phyloP scores from a whole-genome alignment of 495 filamentous ascomycete species.

The Neurospora discreta region DNA sequence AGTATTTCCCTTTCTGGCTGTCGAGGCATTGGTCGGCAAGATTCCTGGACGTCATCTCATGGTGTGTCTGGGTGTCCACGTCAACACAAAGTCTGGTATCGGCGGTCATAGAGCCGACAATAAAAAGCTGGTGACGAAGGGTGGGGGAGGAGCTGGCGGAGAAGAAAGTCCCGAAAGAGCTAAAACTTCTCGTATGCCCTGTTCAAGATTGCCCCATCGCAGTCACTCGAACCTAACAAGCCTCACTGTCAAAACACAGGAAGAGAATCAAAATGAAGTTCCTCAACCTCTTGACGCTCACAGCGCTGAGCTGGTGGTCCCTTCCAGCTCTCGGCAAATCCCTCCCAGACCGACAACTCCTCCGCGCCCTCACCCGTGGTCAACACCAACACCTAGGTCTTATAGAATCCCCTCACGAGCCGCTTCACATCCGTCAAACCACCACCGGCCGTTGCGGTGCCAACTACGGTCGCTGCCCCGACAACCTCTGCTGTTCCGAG shows the following conservation, averaged over 20 bases:
- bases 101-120: neutral
- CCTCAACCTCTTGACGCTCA: neutral
- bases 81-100: neutral
- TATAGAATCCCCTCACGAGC: no score
- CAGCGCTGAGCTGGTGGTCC: neutral
- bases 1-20: neutral
- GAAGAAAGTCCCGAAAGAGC: neutral
- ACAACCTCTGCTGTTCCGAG: conserved; percentile 28
- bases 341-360: neutral
- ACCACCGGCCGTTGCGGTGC: conserved; percentile 11
- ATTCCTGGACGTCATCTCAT: neutral
- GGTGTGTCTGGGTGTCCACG: neutral
- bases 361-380: neutral
- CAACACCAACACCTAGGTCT: neutral
- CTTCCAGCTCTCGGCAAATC: neutral
- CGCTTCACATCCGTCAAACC: conserved; percentile 5
- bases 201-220: no score
- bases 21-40: neutral
- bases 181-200: neutral
- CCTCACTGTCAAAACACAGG: neutral
- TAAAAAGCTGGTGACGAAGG: neutral
- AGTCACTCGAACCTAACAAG: neutral
- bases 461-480: conserved; percentile 12
- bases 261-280: neutral
- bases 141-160: neutral